These are phyloP conservation scores for Thermoascus crustaceus DNA, from an alignment of 2,329 filamentous ascomycete species.

Conservation along the genomic window DNA sequence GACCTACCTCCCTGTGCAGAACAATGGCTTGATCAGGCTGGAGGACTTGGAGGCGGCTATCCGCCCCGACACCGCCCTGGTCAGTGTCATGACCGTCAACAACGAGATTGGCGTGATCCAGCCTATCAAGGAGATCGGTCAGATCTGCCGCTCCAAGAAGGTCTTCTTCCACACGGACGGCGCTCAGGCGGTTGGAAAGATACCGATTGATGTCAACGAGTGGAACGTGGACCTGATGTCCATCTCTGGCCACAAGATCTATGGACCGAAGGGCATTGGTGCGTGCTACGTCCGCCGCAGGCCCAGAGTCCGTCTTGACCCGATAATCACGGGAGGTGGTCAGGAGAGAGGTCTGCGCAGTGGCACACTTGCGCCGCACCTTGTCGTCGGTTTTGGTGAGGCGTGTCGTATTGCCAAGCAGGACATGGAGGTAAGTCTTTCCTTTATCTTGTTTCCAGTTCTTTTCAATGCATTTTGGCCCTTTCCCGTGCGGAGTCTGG, in stretches of 20 bases:
- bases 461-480: conserved; percentile 11
- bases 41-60: conserved; percentile 81
- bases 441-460: conserved; percentile 7
- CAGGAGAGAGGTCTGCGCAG: conserved; percentile 93
- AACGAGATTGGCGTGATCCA: conserved; percentile 99
- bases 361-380: conserved; percentile 80
- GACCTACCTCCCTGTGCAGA: conserved; percentile 89
- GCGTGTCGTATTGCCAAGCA: conserved; percentile 85
- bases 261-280: conserved; percentile 93
- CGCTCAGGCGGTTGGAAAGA: conserved; percentile 97
- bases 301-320: conserved; percentile 87
- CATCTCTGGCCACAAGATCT: conserved; percentile 97
- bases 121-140: conserved; percentile 86
- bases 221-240: conserved; percentile 99
- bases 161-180: conserved; percentile 97
- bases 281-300: conserved; percentile 92
- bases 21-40: conserved; percentile 77
- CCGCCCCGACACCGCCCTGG: conserved; percentile 78
- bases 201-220: conserved; percentile 89
- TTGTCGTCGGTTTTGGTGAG: conserved; percentile 90
- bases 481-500: conserved; percentile 3
- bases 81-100: conserved; percentile 98
- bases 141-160: conserved; percentile 82
- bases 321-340: conserved; percentile 90
- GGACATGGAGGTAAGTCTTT: conserved; percentile 72